These are phyloP conservation scores for Cetraspora pellucida DNA, from an alignment of 192 early-diverging fungal genomes.

Conservation along the genomic window DNA sequence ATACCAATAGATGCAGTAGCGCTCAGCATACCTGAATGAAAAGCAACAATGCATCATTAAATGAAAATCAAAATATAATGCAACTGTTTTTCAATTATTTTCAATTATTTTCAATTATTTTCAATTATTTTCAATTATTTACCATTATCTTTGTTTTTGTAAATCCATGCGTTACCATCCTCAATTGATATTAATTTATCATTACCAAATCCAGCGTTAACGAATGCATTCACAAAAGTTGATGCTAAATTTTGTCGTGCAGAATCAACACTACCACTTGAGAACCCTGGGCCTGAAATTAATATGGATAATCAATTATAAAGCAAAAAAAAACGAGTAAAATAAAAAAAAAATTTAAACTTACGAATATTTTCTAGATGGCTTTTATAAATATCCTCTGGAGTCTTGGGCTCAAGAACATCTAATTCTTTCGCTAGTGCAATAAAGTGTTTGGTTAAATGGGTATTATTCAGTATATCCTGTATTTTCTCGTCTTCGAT, in stretches of 20 bases:
- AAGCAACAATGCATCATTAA: not conserved
- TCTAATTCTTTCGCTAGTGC: constrained; percentile 90
- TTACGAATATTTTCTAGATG: constrained; percentile 89
- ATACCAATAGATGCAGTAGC: constrained; percentile 92
- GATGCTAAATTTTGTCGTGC: constrained; percentile 95
- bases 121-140: not conserved
- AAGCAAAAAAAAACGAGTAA: not conserved
- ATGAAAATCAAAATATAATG: not conserved
- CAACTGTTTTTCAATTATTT: not conserved
- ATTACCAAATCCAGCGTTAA: constrained; percentile 94
- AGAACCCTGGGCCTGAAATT: constrained; percentile 58
- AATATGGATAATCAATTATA: constrained; percentile 10
- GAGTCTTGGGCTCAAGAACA: constrained; percentile 92
- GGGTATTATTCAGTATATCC: constrained; percentile 88
- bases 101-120: constrained; percentile 92
- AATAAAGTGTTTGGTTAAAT: constrained; percentile 85
- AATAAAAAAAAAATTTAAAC: constrained; percentile 21
- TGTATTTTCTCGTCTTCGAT: constrained; percentile 84
- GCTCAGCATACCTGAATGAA: constrained; percentile 79
- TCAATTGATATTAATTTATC: constrained; percentile 90
- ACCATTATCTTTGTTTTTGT: constrained; percentile 97
- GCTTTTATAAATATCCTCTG: constrained; percentile 98
- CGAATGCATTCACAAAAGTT: constrained; percentile 98
- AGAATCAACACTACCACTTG: constrained; percentile 79
- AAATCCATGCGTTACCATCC: constrained; percentile 86